phyloP scores from a whole-genome alignment of 2,329 filamentous ascomycete species.

The Aspergillus oerlinghausenensis region DNA sequence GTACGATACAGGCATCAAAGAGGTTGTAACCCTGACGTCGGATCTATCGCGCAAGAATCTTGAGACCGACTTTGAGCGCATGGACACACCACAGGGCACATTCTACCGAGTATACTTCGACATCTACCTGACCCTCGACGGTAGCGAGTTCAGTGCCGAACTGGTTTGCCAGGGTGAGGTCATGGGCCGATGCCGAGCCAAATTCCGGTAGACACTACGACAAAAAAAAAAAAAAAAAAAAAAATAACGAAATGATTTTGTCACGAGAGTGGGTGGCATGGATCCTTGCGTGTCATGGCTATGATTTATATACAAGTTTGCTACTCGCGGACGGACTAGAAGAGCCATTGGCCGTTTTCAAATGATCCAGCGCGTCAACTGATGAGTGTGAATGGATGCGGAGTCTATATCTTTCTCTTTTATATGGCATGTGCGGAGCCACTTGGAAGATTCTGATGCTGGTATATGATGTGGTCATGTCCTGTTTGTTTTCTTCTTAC shows the following conservation, averaged over 20 bases:
- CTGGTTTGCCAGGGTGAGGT: slow-evolving; percentile 98
- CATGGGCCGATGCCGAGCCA: slow-evolving; percentile 91
- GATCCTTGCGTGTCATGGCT: neutral
- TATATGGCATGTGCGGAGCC: neutral
- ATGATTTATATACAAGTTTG: neutral
- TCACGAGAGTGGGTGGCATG: neutral
- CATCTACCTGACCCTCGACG: slow-evolving; percentile 87
- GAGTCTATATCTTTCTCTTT: neutral
- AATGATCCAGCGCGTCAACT: neutral
- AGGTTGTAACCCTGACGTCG: slow-evolving; percentile 94
- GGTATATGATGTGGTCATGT: neutral
- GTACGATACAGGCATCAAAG: slow-evolving; percentile 75
- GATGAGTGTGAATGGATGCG: neutral
- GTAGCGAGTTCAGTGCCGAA: slow-evolving; percentile 96
- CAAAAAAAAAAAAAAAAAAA: neutral
- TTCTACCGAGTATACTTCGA: slow-evolving; percentile 75
- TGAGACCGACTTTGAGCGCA: slow-evolving; percentile 98
- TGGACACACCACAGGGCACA: slow-evolving; percentile 96
- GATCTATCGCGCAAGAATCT: slow-evolving; percentile 97
- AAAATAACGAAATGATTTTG: neutral
- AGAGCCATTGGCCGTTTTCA: neutral
- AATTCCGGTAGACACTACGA: slow-evolving; percentile 59
- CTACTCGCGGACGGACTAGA: neutral
- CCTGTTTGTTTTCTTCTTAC: neutral
- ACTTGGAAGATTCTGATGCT: neutral